These are phyloP conservation scores for Lactifluus subvellereus DNA, from an alignment of 768 basidiomycete species.

Conservation along the genomic window DNA sequence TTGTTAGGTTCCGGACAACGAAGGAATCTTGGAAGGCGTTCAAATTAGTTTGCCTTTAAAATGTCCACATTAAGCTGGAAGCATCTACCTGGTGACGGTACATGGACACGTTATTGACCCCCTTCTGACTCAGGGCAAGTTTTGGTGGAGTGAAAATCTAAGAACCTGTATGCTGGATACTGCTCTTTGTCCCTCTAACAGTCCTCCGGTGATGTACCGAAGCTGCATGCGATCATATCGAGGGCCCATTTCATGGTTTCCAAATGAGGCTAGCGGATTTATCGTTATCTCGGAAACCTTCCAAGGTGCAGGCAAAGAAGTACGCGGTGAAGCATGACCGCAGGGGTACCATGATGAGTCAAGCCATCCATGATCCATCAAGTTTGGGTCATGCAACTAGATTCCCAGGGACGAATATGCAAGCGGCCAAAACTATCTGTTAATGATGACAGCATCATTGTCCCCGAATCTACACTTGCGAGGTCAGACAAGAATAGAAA, in stretches of 20 bases:
- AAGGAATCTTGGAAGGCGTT: background rate
- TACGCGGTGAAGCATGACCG: background rate
- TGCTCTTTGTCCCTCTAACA: background rate
- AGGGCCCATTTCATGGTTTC: background rate
- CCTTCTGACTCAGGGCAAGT: background rate
- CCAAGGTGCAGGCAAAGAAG: background rate
- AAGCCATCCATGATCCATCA: background rate
- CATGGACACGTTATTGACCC: background rate
- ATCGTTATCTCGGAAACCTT: background rate
- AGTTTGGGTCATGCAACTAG: background rate
- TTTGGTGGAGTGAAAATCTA: background rate
- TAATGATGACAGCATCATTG: conserved; percentile 1
- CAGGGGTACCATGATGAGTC: background rate
- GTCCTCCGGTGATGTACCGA: too few relatives aligned
- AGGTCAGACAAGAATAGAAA: background rate
- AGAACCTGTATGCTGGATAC: background rate
- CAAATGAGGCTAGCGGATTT: too few relatives aligned
- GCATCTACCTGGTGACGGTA: background rate
- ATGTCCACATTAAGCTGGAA: background rate
- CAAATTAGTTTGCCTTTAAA: too few relatives aligned
- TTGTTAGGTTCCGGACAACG: background rate
- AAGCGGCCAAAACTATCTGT: background rate
- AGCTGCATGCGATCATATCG: background rate
- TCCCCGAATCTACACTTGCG: background rate
- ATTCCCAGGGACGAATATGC: background rate